phyloP scores from a whole-genome alignment of 2,329 filamentous ascomycete genomes.

The Pseudogymnoascus destructans region DNA sequence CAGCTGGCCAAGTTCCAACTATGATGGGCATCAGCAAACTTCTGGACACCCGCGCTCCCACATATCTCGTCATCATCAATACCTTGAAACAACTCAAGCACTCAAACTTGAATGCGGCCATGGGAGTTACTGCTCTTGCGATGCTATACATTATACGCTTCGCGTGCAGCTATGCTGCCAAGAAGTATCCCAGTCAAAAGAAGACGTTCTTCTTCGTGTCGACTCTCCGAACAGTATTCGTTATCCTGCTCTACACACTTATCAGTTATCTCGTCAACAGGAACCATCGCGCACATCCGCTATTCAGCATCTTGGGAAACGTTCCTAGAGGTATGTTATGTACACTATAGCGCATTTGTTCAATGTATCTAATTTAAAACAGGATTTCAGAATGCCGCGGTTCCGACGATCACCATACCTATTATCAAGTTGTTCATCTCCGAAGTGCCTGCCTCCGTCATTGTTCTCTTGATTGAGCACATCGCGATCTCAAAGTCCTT shows the following conservation, averaged over 20 bases:
- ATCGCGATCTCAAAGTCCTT: conserved; percentile 97
- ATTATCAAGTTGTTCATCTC: conserved; percentile 57
- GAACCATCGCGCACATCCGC: conserved; percentile 45
- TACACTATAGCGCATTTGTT: not conserved
- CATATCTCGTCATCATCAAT: conserved; percentile 75
- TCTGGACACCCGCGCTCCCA: conserved; percentile 55
- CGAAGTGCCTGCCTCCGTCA: conserved; percentile 72
- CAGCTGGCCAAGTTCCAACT: conserved; percentile 65
- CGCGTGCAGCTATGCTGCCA: conserved; percentile 50
- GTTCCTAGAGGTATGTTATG: conserved; percentile 56
- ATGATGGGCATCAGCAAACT: conserved; percentile 60
- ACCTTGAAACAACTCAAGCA: conserved; percentile 58
- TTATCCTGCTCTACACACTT: conserved; percentile 83
- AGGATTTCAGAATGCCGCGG: conserved; percentile 69
- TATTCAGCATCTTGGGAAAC: conserved; percentile 59
- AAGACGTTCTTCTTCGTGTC: conserved; percentile 82
- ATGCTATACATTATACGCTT: conserved; percentile 66
- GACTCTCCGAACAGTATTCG: conserved; percentile 79
- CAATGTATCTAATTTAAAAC: not conserved
- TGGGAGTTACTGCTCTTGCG: conserved; percentile 71
- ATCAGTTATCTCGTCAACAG: conserved; percentile 79
- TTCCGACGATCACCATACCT: conserved; percentile 51
- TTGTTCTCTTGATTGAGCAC: conserved; percentile 93
- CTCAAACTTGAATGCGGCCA: conserved; percentile 64
- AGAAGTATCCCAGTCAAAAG: conserved; percentile 52